Conservation (phyloP, 2,329 filamentous ascomycete species). For the Tolypocladium paradoxum region DNA sequence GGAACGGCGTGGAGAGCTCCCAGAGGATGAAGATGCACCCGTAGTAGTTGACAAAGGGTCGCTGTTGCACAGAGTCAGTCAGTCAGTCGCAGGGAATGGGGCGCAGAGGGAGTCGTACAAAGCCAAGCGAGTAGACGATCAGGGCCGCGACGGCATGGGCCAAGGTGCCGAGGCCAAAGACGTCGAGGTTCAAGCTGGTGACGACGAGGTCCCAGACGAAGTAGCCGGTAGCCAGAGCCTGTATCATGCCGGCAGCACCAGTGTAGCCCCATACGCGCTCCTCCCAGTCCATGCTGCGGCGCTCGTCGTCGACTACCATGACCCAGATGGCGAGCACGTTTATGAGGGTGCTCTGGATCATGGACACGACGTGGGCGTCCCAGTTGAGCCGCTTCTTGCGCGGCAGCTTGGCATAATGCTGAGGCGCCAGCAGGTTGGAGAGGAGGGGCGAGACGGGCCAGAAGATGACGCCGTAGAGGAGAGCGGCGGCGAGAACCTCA, state of each 20-base stretch:
- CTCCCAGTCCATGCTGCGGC: constrained; percentile 53
- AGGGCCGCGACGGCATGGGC: constrained; percentile 68
- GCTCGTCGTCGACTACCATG: constrained; percentile 57
- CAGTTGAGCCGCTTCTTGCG: constrained; percentile 62
- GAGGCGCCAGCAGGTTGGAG: constrained; percentile 50
- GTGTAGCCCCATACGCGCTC: constrained; percentile 71
- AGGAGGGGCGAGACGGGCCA: constrained; percentile 55
- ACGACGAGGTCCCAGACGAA: constrained; percentile 75
- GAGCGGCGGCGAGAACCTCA: constrained; percentile 57
- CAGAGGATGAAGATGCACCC: constrained; percentile 73
- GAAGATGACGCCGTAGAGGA: constrained; percentile 60
- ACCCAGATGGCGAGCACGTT: constrained; percentile 64
- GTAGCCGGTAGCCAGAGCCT: constrained; percentile 68
- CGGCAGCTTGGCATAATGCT: constrained; percentile 52
- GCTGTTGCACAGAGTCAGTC: constrained; percentile 32
- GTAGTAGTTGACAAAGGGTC: constrained; percentile 79
- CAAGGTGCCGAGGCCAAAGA: constrained; percentile 68
- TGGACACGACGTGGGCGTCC: constrained; percentile 79
- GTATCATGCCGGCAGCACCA: constrained; percentile 59
- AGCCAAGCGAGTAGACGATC: constrained; percentile 65
- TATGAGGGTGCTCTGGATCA: constrained; percentile 66
- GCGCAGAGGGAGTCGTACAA: constrained; percentile 45
- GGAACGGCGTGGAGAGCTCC: constrained; percentile 74
- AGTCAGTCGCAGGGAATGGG: neutral
- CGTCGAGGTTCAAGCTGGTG: constrained; percentile 53